Conservation (phyloP, 2,329 filamentous ascomycete genomes). For the Hymenoscyphus repandus region DNA sequence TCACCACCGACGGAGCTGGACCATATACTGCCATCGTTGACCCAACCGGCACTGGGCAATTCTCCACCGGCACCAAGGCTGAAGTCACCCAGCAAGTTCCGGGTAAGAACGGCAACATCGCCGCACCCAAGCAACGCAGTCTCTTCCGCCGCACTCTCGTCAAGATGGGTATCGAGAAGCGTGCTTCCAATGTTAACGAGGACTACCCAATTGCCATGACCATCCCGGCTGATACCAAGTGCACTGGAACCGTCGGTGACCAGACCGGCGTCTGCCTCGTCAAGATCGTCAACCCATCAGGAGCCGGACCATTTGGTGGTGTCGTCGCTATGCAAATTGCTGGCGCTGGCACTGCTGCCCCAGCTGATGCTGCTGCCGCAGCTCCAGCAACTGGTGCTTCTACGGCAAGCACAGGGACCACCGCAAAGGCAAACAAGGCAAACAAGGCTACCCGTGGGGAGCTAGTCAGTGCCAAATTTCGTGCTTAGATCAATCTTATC, state of each 20-base stretch:
- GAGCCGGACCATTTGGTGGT: slow-evolving; percentile 58
- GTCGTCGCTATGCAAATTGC: slow-evolving; percentile 50
- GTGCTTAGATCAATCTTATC: no score
- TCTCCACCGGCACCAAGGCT: slow-evolving; percentile 45
- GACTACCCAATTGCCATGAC: slow-evolving; percentile 40
- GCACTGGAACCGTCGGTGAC: slow-evolving; percentile 56
- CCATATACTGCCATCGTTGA: slow-evolving; percentile 55
- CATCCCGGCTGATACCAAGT: slow-evolving; percentile 44
- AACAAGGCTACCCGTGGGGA: no score
- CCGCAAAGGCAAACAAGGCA: no score
- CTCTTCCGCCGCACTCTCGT: slow-evolving; percentile 24
- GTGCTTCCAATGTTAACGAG: slow-evolving; percentile 29
- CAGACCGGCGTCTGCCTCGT: slow-evolving; percentile 57
- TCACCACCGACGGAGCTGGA: slow-evolving; percentile 62
- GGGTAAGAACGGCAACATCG: slow-evolving; percentile 37
- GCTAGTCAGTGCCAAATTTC: no score
- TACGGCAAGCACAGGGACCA: no score
- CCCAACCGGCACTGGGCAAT: slow-evolving; percentile 48
- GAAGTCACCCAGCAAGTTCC: slow-evolving; percentile 49
- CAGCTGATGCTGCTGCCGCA: neutral
- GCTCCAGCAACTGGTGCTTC: neutral
- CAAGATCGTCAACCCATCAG: slow-evolving; percentile 55
- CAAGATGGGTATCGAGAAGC: slow-evolving; percentile 27
- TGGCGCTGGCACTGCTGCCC: slow-evolving; percentile 6
- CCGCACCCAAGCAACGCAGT: slow-evolving; percentile 24